Percentiles rank a stretch among this genome's conserved stretches.
Evolutionary conservation across 2,329 filamentous ascomycete genomes (phyloP).

Genomic region (Ophiostoma sp.): DNA sequence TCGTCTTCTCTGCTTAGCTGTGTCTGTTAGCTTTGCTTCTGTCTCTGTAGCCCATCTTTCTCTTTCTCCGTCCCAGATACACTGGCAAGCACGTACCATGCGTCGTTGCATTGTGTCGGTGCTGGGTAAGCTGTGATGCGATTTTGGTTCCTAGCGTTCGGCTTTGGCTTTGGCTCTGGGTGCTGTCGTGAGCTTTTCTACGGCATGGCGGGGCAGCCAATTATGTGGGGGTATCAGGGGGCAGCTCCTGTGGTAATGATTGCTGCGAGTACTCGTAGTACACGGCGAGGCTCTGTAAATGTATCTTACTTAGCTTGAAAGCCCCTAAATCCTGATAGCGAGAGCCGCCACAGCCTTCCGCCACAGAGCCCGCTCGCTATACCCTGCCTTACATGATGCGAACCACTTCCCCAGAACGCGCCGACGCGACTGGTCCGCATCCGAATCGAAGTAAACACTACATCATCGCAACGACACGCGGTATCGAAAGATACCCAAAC

Average conservation of each 20-base stretch:
- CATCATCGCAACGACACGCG: not conserved
- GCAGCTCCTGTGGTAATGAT: no score
- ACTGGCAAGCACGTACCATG: slow-evolving; percentile 45
- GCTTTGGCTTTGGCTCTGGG: no score
- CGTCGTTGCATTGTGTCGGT: slow-evolving; percentile 46
- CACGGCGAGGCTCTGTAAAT: not conserved
- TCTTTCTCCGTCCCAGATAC: no score
- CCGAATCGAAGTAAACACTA: not conserved
- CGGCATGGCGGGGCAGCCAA: not conserved
- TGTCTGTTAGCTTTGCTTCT: not conserved
- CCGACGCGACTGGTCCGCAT: not conserved
- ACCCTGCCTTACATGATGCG: slow-evolving; percentile 17
- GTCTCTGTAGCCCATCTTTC: no score
- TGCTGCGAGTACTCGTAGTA: not conserved
- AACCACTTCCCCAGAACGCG: not conserved
- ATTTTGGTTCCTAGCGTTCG: no score
- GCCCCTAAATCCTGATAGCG: not conserved
- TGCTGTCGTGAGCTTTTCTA: not conserved
- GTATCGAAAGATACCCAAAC: not conserved
- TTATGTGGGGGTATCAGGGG: not conserved
- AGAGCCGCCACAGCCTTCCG: not conserved
- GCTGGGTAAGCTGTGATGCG: not conserved
- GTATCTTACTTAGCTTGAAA: not conserved
- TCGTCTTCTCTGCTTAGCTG: slow-evolving; percentile 95
- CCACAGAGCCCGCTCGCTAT: slow-evolving; percentile 15